A percentile compares a stretch with the other conserved stretches of the same genome.
Evolutionary conservation across 1,139 yeast genomes (phyloP).

Genomic region (Geotrichum australiense): DNA sequence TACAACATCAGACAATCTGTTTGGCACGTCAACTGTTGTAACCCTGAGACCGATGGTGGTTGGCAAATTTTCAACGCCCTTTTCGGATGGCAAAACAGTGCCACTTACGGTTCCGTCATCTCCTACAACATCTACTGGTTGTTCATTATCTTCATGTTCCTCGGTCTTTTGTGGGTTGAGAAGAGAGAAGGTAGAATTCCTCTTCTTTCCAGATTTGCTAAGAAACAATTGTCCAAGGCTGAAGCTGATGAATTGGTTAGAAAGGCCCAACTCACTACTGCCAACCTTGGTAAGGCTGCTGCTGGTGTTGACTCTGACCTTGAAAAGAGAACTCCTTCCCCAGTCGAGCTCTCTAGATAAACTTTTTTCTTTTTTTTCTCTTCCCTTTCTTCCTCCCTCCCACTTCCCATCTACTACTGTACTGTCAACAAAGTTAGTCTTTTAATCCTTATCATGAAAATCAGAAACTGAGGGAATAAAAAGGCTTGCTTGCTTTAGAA

Average conservation of each 20-base stretch:
- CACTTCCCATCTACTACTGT: neutral
- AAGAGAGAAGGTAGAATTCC: conserved; percentile 34
- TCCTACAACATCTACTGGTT: conserved; percentile 76
- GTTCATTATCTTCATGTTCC: conserved; percentile 48
- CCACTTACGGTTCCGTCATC: conserved; percentile 85
- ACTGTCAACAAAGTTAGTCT: neutral
- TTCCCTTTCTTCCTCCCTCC: too few species aligned
- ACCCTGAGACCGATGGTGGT: conserved; percentile 82
- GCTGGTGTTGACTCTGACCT: conserved; percentile 6
- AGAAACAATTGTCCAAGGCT: conserved; percentile 25
- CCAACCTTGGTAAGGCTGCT: conserved; percentile 6
- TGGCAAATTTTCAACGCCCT: conserved; percentile 92
- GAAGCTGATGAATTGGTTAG: conserved; percentile 30
- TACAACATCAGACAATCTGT: conserved; percentile 72
- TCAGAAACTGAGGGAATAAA: neutral
- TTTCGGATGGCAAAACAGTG: conserved; percentile 93
- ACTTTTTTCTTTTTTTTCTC: too few species aligned
- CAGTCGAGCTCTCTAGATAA: too few species aligned
- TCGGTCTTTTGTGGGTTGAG: conserved; percentile 52
- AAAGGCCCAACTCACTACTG: conserved; percentile 29
- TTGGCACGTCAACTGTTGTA: conserved; percentile 97
- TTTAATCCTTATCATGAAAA: neutral
- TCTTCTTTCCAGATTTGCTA: conserved; percentile 21
- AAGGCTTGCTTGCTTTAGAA: neutral
- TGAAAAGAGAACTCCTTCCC: conserved; percentile 10